Evolutionary conservation across 2,329 filamentous ascomycete species (phyloP), one percentile per base, ranked within the genome.

Genomic region (Lecanicillium sp.): DNA sequence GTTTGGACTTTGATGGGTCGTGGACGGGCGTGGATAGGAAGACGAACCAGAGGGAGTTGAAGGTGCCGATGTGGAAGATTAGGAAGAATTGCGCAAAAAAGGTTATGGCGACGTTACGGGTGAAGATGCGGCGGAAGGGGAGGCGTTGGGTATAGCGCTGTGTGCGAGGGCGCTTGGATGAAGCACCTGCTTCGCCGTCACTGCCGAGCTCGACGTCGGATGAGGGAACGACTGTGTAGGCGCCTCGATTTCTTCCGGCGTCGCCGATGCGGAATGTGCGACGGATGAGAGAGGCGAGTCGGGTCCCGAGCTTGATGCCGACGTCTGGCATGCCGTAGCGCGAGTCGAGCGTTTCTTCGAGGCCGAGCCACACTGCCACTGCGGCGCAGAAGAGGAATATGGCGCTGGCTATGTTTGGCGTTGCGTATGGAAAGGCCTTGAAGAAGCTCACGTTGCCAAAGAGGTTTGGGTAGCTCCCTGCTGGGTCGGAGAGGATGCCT

Each of bases 21-120:
- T 67, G 76, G 4, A 80, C 78, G 0, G 82, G 80, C 0, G 82
- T 83, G 1, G 84, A 85, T 33, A 89, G 69, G 57, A 89, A 88
- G 36, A 86, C 70, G 44, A 85, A 84, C 65, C 80, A 85, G 32
- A 89, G 72, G 2, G 81, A 75, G 53, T 85, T 83, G 64, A 87
- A 89, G 19, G 83, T 80, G 43, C 80, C 82, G 50, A 86, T 69
- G 58, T 88, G 84, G 46, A 86, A 75, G 14, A 78, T 75, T 34
- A 87, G 71, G 42, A 87, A 70, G 48, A 81, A 81, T 46, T 84
- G 80, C 8, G 73, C 71, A n/a, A 80, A 46, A 3, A 89, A 54
- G 1, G 71, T 76, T 35, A 71, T 54, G 35, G 54, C 46, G 14
- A 78, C 70, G 41, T 77, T 76, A 33, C 60, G 66, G 4, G 67